A percentile compares a stretch with the other conserved stretches of the same genome.
Conservation (phyloP, 2,329 filamentous ascomycete species). For the Neurospora sp. region DNA sequence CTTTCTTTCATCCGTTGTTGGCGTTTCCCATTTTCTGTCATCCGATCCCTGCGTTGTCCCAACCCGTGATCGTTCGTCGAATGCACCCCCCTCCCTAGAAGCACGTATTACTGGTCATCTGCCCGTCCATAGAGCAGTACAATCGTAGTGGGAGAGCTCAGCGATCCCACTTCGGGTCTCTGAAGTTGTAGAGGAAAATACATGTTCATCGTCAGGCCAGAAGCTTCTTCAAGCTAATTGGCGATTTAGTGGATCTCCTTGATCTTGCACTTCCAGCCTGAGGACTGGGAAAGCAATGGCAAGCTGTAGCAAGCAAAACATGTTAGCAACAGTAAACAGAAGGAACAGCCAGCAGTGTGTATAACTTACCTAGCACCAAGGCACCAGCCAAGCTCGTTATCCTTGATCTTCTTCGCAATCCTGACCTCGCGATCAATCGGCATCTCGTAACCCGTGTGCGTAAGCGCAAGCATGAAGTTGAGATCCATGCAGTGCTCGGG, state of each 20-base stretch:
- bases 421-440: constrained; percentile 91
- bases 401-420: constrained; percentile 98
- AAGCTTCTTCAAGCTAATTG: neutral
- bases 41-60: neutral
- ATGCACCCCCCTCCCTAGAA: neutral
- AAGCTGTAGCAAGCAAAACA: constrained; percentile 44
- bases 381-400: constrained; percentile 96
- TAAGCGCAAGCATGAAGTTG: constrained; percentile 88
- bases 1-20: neutral
- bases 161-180: neutral
- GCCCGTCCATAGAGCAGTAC: neutral
- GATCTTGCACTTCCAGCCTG: constrained; percentile 85
- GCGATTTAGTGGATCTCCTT: constrained; percentile 54
- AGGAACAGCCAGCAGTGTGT: neutral
- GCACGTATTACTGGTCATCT: neutral
- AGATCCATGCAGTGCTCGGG: constrained; percentile 92
- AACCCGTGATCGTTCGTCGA: neutral
- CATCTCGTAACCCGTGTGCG: constrained; percentile 97
- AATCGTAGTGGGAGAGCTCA: neutral
- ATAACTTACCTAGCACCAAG: constrained; percentile 72
- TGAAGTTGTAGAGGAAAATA: neutral
- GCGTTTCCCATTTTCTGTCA: neutral
- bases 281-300: constrained; percentile 69
- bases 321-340: constrained; percentile 25
- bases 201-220: neutral